Conservation (phyloP, 768 basidiomycete genomes). For the Chalciporus piperatus region DNA sequence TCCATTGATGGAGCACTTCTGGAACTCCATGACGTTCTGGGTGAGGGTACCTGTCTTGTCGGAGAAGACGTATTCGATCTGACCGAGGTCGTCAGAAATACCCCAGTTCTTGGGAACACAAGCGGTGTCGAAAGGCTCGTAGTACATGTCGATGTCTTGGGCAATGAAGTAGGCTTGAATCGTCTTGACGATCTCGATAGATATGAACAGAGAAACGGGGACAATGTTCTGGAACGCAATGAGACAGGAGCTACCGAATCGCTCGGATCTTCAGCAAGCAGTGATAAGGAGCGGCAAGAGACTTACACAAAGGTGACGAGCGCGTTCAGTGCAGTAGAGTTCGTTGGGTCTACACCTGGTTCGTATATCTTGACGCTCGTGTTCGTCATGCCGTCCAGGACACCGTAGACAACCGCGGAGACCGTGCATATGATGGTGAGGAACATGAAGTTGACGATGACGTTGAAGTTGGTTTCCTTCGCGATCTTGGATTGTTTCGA, state of each 20-base stretch:
- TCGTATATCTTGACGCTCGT: constrained; percentile 80
- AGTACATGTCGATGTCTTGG: constrained; percentile 97
- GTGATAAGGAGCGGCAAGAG: neutral
- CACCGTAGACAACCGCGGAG: constrained; percentile 73
- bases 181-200: constrained; percentile 97
- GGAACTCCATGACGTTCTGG: constrained; percentile 98
- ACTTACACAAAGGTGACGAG: constrained; percentile 90
- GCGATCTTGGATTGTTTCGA: constrained; percentile 98
- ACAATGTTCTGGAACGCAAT: constrained; percentile 98
- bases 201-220: constrained; percentile 93
- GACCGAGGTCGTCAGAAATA: constrained; percentile 96
- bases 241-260: constrained; percentile 67
- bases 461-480: constrained; percentile 98
- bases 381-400: constrained; percentile 54
- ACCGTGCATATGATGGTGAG: constrained; percentile 74
- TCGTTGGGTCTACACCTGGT: constrained; percentile 57
- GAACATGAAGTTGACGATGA: constrained; percentile 87
- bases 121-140: constrained; percentile 76
- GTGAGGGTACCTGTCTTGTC: constrained; percentile 98
- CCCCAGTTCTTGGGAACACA: constrained; percentile 98
- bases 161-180: constrained; percentile 97
- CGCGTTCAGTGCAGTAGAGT: constrained; percentile 62
- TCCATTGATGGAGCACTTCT: constrained; percentile 88
- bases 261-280: constrained; percentile 1
- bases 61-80: constrained; percentile 94